A percentile compares a stretch with the other conserved stretches of the same genome.
Conservation (phyloP, 345 rosid species). For the Mercurialis annua region DNA sequence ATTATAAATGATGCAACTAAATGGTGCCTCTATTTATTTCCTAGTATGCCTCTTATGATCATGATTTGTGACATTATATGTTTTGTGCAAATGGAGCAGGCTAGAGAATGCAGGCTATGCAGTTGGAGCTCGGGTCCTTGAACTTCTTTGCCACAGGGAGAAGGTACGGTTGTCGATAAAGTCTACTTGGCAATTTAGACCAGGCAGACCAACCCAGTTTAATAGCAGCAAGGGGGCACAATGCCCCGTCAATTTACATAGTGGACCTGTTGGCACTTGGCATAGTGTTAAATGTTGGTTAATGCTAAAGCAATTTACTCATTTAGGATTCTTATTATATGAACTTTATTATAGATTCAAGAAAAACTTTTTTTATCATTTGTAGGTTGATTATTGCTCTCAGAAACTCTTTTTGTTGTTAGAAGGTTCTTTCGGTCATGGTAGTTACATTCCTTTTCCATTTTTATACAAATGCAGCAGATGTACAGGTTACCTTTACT, state of each 20-base stretch:
- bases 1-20: background rate
- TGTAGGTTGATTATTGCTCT: background rate
- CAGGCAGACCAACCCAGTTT: background rate
- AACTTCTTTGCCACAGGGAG: conserved; percentile 86
- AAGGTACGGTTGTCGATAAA: conserved; percentile 42
- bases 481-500: background rate
- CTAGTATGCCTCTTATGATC: no score
- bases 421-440: background rate
- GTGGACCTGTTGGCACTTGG: background rate
- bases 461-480: background rate
- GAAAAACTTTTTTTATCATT: no score
- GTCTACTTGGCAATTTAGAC: background rate
- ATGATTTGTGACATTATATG: conserved; percentile 1
- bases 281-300: background rate
- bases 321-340: background rate
- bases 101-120: conserved; percentile 97
- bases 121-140: conserved; percentile 83
- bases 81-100: conserved; percentile 36
- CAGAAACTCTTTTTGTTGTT: background rate
- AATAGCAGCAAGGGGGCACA: background rate
- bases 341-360: background rate
- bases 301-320: background rate
- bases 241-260: background rate
- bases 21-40: background rate
- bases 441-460: background rate